Evolutionary conservation across 1,139 yeast species (phyloP), one percentile per base, ranked within the genome.

Genomic region (Komagataea norvegica): DNA sequence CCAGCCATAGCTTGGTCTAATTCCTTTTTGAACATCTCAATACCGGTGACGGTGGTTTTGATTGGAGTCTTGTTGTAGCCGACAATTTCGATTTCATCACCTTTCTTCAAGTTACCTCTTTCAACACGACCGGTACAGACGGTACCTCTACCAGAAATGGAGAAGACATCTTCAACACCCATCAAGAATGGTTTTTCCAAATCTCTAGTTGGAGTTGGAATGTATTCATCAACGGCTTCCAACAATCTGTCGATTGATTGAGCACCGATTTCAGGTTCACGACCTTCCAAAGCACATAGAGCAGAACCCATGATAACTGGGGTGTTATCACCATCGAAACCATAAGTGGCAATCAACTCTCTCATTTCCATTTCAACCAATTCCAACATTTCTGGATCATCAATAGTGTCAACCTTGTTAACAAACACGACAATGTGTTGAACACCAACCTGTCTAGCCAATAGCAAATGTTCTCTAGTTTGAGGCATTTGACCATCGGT

Each of bases 361-460:
- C 99, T 86, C 97, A 91, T 93, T 77, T 91, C 99, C 99, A 91
- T 91, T 73, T 91, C 98, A 55, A 93, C 99, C 58, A 93, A 82
- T 73, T 93, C 99, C 67, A 91, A 77, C 97, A 91, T 93, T 74
- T 91, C 99, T 52, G 95, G 95, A 65, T 91, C 99, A 63, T 91
- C 96, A 61, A 91, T 79, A 53, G 95, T 85, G 65, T 91, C 98
- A 55, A 91, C 93, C 75, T 91, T 91, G 83, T 91, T 91, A 48
- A 93, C 97, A 56, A 85, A 91, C 38, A 91, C 99, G 65, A 91
- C 96, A 64, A 91, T 79, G 69, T 88, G 77, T 71, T 91, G 95
- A 54, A 91, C 95, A 77, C 99, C 99, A 62, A 91, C 97, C 74
- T 91, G 98, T 76, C 97, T 88, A 49, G 98, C 98, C 61, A 91